Evolutionary conservation across 2,329 filamentous ascomycete genomes (phyloP).

Genomic region (Endoconidiophora laricicola): DNA sequence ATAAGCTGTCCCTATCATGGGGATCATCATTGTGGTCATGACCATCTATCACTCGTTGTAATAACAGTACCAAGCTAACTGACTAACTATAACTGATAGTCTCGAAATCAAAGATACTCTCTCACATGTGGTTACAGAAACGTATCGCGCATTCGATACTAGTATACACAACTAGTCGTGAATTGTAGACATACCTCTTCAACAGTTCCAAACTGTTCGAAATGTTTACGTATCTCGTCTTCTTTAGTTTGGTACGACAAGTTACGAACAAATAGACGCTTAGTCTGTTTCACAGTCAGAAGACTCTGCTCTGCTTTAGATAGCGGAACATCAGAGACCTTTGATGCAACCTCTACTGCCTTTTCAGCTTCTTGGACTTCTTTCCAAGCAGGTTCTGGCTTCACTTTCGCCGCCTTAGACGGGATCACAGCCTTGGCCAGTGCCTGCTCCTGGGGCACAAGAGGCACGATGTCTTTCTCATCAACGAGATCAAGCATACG

Average conservation of each 20-base stretch:
- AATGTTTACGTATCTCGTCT: conserved; percentile 57
- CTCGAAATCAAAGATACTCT: no score
- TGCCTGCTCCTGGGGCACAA: conserved; percentile 1
- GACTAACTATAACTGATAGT: not conserved
- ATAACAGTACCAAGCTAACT: not conserved
- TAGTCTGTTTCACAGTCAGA: conserved; percentile 51
- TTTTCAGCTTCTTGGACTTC: conserved; percentile 13
- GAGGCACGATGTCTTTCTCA: conserved; percentile 38
- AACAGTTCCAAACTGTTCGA: conserved; percentile 55
- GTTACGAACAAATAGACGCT: conserved; percentile 77
- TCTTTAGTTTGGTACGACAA: conserved; percentile 66
- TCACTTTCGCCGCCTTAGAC: not conserved
- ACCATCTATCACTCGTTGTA: not conserved
- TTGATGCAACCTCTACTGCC: conserved; percentile 3
- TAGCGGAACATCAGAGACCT: not conserved
- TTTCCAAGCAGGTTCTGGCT: conserved; percentile 13
- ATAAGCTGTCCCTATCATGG: conserved; percentile 99
- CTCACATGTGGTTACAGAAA: not conserved
- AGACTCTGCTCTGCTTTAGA: conserved; percentile 27
- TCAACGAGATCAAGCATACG: conserved; percentile 72
- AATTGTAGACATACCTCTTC: conserved; percentile 59
- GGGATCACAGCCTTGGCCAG: not conserved
- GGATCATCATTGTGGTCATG: conserved; percentile 61
- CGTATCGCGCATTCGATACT: no score
- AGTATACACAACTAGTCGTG: not conserved